Conservation (phyloP, 1,139 yeast species). For the Pichia terricola region DNA sequence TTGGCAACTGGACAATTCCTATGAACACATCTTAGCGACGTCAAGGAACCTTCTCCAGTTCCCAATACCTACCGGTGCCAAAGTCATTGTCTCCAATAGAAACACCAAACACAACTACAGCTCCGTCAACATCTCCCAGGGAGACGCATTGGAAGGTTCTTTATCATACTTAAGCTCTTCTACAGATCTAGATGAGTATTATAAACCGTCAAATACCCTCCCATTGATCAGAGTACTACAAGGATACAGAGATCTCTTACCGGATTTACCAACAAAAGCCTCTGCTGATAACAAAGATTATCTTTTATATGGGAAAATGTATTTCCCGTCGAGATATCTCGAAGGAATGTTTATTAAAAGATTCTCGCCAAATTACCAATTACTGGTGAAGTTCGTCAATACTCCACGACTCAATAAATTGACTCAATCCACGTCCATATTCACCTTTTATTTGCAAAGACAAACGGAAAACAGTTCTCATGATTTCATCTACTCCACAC, state of each 20-base stretch:
- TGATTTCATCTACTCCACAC: conserved; percentile 80
- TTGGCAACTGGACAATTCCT: conserved; percentile 75
- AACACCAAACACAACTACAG: conserved; percentile 67
- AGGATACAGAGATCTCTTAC: conserved; percentile 51
- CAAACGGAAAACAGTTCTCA: conserved; percentile 58
- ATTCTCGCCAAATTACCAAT: conserved; percentile 49
- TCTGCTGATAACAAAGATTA: conserved; percentile 7
- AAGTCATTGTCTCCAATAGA: conserved; percentile 61
- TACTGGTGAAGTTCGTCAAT: conserved; percentile 66
- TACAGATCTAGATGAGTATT: conserved; percentile 40
- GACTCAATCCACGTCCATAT: conserved; percentile 30
- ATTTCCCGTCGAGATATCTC: conserved; percentile 76
- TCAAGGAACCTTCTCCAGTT: conserved; percentile 68
- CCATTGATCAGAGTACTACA: conserved; percentile 67
- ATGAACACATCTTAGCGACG: conserved; percentile 62
- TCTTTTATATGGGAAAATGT: conserved; percentile 72
- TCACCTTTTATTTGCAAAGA: conserved; percentile 67
- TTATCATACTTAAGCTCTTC: conserved; percentile 74
- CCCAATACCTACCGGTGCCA: conserved; percentile 58
- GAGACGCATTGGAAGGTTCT: conserved; percentile 69
- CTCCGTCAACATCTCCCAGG: conserved; percentile 62
- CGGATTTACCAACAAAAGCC: background rate
- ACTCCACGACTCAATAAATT: conserved; percentile 34
- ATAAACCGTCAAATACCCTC: conserved; percentile 41
- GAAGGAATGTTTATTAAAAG: conserved; percentile 83